Evolutionary conservation across 2,329 filamentous ascomycete genomes (phyloP).

Genomic region (Colletotrichum chrysophilum): DNA sequence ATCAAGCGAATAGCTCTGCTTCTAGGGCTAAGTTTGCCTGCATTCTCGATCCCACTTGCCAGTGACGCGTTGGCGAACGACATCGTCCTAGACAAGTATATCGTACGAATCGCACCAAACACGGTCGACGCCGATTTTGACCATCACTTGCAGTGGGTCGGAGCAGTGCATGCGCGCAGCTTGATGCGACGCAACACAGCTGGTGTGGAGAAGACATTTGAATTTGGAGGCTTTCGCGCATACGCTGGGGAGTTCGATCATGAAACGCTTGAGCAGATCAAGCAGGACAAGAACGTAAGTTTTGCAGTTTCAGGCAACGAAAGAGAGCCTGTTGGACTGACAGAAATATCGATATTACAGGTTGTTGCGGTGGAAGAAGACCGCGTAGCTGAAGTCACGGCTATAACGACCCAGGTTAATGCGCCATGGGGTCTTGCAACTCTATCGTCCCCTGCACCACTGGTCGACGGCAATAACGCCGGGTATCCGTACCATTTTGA

Average conservation of each 20-base stretch:
- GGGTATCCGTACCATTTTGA: constrained; percentile 25
- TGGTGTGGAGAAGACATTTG: neutral
- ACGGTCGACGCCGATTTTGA: neutral
- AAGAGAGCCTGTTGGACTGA: neutral
- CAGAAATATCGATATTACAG: neutral
- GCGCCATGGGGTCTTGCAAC: constrained; percentile 25
- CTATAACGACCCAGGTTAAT: neutral
- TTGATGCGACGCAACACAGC: neutral
- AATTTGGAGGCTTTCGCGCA: constrained; percentile 27
- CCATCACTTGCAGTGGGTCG: neutral
- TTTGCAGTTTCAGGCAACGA: neutral
- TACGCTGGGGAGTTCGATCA: neutral
- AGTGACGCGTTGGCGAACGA: neutral
- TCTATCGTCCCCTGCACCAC: constrained; percentile 44
- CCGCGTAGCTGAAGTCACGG: neutral
- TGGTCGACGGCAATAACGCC: constrained; percentile 26
- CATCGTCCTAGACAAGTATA: neutral
- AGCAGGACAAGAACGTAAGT: neutral
- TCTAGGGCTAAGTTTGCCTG: neutral
- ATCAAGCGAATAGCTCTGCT: neutral
- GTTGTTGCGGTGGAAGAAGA: neutral
- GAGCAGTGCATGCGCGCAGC: neutral
- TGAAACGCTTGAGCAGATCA: neutral
- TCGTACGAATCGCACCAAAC: neutral
- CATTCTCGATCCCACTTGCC: neutral